Evolutionary conservation across 179 eudicot genomes (phyloP).

Genomic region (Actinidia chinensis): DNA sequence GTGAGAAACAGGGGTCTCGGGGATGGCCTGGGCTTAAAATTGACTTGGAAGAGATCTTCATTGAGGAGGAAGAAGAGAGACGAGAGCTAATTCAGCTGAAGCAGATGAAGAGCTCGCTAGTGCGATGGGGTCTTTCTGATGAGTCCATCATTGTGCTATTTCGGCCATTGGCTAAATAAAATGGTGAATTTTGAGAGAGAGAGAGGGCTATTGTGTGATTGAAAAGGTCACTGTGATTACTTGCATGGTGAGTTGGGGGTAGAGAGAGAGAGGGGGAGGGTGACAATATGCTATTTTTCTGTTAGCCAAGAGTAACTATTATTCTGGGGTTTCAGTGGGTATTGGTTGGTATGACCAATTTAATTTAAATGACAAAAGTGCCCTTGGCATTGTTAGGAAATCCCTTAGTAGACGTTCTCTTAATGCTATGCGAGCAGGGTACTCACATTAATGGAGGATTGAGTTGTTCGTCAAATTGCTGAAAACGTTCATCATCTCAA

Average conservation of each 20-base stretch:
- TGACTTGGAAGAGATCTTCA: constrained; percentile 37
- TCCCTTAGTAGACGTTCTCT: too few relatives aligned
- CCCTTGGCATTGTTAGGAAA: too few relatives aligned
- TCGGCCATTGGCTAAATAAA: neutral
- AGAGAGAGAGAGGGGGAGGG: neutral
- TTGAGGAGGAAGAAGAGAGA: constrained; percentile 30
- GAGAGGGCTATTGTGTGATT: neutral
- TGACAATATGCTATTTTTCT: too few relatives aligned
- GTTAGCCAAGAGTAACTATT: too few relatives aligned
- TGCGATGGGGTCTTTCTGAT: neutral
- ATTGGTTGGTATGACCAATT: too few relatives aligned
- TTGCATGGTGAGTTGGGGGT: neutral
- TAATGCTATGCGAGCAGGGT: too few relatives aligned
- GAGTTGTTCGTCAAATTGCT: too few relatives aligned
- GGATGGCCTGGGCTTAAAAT: constrained; percentile 45
- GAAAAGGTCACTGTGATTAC: neutral
- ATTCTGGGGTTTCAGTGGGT: too few relatives aligned
- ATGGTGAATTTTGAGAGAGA: neutral
- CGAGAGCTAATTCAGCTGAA: constrained; percentile 39
- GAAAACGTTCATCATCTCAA: too few relatives aligned
- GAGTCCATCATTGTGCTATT: neutral
- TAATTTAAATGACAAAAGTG: too few relatives aligned
- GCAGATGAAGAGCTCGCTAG: constrained; percentile 35
- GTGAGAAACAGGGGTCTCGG: constrained; percentile 35
- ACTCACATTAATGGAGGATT: too few relatives aligned